Evolutionary conservation across 192 early-diverging fungal genomes (phyloP).

Genomic region (Phycomyces blakesleeanus): DNA sequence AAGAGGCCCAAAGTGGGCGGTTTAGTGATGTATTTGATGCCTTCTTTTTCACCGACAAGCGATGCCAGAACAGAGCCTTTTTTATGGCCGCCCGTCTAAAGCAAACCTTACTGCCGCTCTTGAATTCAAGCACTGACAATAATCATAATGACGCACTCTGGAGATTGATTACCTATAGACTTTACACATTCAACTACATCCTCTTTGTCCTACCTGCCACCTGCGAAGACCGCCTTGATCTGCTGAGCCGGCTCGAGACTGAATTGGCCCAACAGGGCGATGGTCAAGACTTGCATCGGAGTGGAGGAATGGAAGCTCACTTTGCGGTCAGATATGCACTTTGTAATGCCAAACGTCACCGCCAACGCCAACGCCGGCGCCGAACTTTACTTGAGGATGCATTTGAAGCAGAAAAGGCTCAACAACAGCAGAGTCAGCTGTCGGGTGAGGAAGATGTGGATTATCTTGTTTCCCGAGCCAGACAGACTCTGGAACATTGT

Average conservation of each 20-base stretch:
- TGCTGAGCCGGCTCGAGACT: conserved; percentile 3
- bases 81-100: conserved; percentile 32
- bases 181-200: conserved; percentile 33
- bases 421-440: not conserved
- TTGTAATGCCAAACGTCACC: no score
- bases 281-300: conserved; percentile 4
- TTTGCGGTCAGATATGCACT: conserved; percentile 29
- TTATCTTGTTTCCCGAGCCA: conserved; percentile 20
- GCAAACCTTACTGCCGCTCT: conserved; percentile 12
- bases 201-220: conserved; percentile 21
- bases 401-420: conserved; percentile 10
- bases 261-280: not conserved
- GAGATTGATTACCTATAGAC: conserved; percentile 18
- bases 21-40: conserved; percentile 29
- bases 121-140: not conserved
- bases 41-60: conserved; percentile 36
- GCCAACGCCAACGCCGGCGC: not conserved
- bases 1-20: conserved; percentile 14
- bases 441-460: no score
- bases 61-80: conserved; percentile 33
- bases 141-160: conserved; percentile 15
- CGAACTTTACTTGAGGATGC: conserved; percentile 9
- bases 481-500: conserved; percentile 25
- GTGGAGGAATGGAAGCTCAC: conserved; percentile 24
- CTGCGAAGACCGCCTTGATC: conserved; percentile 3